Percentiles rank a stretch among this genome's conserved stretches.
Conservation (phyloP, 441 rosid species). For the Bocquillonia castaneifolia region DNA sequence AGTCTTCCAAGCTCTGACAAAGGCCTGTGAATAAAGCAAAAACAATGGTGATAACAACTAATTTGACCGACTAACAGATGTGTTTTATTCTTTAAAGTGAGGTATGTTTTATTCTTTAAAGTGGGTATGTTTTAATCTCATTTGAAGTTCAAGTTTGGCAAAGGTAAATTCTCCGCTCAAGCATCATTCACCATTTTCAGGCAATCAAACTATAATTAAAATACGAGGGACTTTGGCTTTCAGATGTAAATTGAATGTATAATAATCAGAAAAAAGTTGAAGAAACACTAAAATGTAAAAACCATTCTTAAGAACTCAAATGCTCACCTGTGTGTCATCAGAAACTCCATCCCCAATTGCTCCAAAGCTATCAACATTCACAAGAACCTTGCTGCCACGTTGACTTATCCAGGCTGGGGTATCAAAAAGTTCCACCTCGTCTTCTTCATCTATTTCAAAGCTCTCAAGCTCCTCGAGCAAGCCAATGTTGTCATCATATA, state of each 20-base stretch:
- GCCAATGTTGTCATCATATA: slow-evolving; percentile 34
- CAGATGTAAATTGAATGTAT: not conserved
- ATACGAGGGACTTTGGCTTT: not conserved
- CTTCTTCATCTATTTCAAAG: slow-evolving; percentile 52
- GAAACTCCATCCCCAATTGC: slow-evolving; percentile 86
- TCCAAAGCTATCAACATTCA: slow-evolving; percentile 90
- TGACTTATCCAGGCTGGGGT: slow-evolving; percentile 49
- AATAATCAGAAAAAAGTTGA: not conserved
- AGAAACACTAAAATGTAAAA: not conserved
- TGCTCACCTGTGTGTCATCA: slow-evolving; percentile 79
- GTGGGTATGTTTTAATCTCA: too few relatives aligned
- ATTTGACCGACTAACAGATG: not conserved
- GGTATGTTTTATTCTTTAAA: not conserved
- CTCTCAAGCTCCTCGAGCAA: slow-evolving; percentile 53
- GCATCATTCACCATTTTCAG: not conserved
- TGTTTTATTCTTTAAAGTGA: not conserved
- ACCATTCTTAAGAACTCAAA: slow-evolving; percentile 5
- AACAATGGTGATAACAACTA: not conserved
- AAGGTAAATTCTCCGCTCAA: not conserved
- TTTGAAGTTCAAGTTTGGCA: slow-evolving; percentile 1
- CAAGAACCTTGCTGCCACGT: slow-evolving; percentile 59
- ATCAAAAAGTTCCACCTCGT: slow-evolving; percentile 36
- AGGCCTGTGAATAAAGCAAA: slow-evolving; percentile 42
- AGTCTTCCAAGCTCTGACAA: slow-evolving; percentile 63
- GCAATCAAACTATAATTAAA: not conserved